Evolutionary conservation across 148 eudicot genomes (phyloP).

Genomic region (Fagopyrum tataricum): DNA sequence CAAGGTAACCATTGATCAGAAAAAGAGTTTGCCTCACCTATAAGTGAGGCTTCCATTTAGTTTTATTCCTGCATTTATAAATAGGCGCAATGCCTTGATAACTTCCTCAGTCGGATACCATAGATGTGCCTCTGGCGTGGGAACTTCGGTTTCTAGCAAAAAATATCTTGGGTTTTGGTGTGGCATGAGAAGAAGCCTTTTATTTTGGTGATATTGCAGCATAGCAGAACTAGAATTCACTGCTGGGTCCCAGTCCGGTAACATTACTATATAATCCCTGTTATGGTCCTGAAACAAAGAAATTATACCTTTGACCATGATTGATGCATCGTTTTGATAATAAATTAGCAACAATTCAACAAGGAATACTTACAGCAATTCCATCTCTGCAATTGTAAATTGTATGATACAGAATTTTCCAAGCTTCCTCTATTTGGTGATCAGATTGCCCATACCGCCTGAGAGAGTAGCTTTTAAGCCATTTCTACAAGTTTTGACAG

Average conservation of each 20-base stretch:
- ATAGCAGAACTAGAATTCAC: constrained; percentile 16
- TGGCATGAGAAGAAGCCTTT: constrained; percentile 16
- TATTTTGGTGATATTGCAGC: constrained; percentile 19
- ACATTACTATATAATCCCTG: constrained; percentile 77
- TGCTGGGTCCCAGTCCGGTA: constrained; percentile 94
- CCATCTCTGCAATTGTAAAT: constrained; percentile 93
- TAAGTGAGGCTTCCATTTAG: constrained; percentile 68
- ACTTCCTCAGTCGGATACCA: constrained; percentile 78
- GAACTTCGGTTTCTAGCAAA: constrained; percentile 35
- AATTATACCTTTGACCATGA: neutral
- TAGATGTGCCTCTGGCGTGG: constrained; percentile 68
- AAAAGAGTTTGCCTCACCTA: constrained; percentile 35
- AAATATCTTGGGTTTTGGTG: constrained; percentile 39
- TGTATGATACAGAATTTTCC: constrained; percentile 78
- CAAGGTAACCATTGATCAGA: neutral
- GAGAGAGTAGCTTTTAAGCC: constrained; percentile 70
- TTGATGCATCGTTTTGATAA: neutral
- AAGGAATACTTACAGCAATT: constrained; percentile 59
- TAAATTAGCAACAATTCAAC: neutral
- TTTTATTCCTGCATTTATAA: constrained; percentile 61
- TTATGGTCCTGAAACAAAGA: constrained; percentile 73
- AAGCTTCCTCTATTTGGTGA: constrained; percentile 68
- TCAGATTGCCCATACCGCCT: constrained; percentile 84
- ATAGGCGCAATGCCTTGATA: constrained; percentile 58
- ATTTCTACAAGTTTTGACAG: constrained; percentile 43